Base-by-base conservation (phyloP, 257 asterid species). In the Eucommia ulmoides region DNA sequence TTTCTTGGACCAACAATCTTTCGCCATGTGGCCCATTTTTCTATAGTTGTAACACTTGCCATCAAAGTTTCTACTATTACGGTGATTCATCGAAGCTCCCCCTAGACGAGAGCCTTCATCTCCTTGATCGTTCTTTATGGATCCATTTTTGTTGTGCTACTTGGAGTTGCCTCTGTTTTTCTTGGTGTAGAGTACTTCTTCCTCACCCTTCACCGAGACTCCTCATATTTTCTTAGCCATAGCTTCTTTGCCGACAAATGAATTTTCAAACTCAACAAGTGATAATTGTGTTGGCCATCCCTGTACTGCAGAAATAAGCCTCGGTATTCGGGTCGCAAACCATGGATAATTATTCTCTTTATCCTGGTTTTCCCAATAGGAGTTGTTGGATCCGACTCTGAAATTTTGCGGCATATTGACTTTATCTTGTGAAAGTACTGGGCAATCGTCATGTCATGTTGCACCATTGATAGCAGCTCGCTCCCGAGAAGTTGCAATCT, bases 361-460 rank as follows among this genome's bases (percentile, higher is more conserved):
- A 8, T 38, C 45, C 17, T 38, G 45, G 17, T 38, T 8, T 38
- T 19, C 1, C 45, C 45, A 15, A 38, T 38, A 10, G 45, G 45
- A 38, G 45, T 19, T 38, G 14, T 9, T 38, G 45, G 17, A 38
- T 38, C 45, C 45, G n/a, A 38, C 15, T 38, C 0, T 9, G 17
- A 38, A n/a, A n/a, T n/a, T n/a, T n/a, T n/a, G n/a, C n/a, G n/a
- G n/a, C n/a, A n/a, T n/a, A n/a, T n/a, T n/a, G n/a, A 38, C 33
- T 53, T 65, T 46, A 65, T 58, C 22, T 54, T 59, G 50, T 65
- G 71, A 9, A 65, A 59, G 22, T 65, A 53, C 19, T 65, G 35
- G 0, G 53, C 50, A 18, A 53, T 58, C 6, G 54, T 48, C 1
- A 29, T 5, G 45, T 38, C 14, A 38, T 19, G 45, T 1, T 38